Base-by-base conservation (phyloP, 108 stramenopile species). In the Aurantiochytrium sp. region DNA sequence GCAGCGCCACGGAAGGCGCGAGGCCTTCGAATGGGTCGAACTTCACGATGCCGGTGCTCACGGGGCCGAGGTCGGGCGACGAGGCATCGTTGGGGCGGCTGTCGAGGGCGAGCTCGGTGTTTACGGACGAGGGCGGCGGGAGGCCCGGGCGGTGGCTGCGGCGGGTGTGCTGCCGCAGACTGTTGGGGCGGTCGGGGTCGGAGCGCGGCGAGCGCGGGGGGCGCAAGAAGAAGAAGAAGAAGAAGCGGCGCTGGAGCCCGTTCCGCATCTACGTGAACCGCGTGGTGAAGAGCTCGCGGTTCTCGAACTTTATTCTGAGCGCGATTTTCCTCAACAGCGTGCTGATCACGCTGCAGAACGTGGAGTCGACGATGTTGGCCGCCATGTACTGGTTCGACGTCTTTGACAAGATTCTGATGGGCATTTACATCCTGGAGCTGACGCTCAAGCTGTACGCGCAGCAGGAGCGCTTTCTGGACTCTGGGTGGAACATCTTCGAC, bases 401-500 rank as follows among this genome's bases (percentile, higher is more conserved):
- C 6, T 81, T 81, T 48, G 73, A 81, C 45, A 81, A 81, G 73
- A 48, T 81, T 2, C 24, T 81, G 73, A 81, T 81, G 73, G 73
- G 73, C 39, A 81, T 81, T 81, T 81, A 81, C 45, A 81, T 81
- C 39, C 32, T 81, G 1, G 73, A 81, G 24, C 73, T 81, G 0
- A 42, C 42, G n/a, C 73, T 81, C 24, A 81, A 81, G 45, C 73
- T 81, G 39, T 81, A 81, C 39, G 73, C 73, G n/a, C 45, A 81
- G 39, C 73, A 42, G 24, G 73, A 81, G 2, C 39, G 45, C 6
- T 81, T 81, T 81, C 73, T 81, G 17, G 73, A 81, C 42, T 81
- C 73, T 81, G 73, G 73, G n/a, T 81, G 73, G 73, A 81, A 81
- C 73, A 81, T 81, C 30, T 81, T 81, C 24, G 73, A 81, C 45